Evolutionary conservation across 257 asterid species (phyloP), one percentile per base, ranked within the genome.

Genomic region (Orobanche coerulescens): DNA sequence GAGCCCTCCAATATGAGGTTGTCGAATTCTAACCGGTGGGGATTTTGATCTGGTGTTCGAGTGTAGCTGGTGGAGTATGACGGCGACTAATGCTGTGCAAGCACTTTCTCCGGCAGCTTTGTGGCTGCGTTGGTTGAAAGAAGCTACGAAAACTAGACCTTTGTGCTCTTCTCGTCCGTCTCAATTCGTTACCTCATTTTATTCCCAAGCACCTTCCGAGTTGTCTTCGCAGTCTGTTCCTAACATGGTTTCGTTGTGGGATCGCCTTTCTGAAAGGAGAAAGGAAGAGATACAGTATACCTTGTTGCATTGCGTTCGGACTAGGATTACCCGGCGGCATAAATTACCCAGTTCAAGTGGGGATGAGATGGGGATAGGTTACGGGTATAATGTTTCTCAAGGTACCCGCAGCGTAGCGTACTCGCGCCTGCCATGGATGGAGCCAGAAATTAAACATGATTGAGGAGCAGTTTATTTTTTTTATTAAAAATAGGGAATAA

Each of bases 41-140:
- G 77, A 64, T 84, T 26, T 66, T 49, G 1, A n/a, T n/a, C 14
- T 6, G 14, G 50, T 18, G 69, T 87, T 81, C 0, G 76, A 65
- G 37, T 75, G 90, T 23, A 87, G 94, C 95, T 91, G 81, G 64
- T 87, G 85, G 62, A 94, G 76, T 61, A 84, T 77, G 5, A 82
- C 84, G 20, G 78, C 82, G 4, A 81, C 95, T 20, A 84, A 50
- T 6, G 79, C 83, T 1, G 95, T 79, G 77, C 94, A 87, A 0
- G 94, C 94, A 16, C 94, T 78, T 56, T 78, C 89, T 13, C 95
- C 95, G 9, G 87, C 83, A 2, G 91, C 95, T 50, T 81, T 70
- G 33, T 75, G 76, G 64, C 91, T 82, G 14, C 91, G 69, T 44
- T 87, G 95, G 72, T 87, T 89, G 58, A 87, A 87, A 9, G 94